These are phyloP conservation scores for Aspergillus biplanus DNA, from an alignment of 495 filamentous ascomycete species.

Conservation along the genomic window DNA sequence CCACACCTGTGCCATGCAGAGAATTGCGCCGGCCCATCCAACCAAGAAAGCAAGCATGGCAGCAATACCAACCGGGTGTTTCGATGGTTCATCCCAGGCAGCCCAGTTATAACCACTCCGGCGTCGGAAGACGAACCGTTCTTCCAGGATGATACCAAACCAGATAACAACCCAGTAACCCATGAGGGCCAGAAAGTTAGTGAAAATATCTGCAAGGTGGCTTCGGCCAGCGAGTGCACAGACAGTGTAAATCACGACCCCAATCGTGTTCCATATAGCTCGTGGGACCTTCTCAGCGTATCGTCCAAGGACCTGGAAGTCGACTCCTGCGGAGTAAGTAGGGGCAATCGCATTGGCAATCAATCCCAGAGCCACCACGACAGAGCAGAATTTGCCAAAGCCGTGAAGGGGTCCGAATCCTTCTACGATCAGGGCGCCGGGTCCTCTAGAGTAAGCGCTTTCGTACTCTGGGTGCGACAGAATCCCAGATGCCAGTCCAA, in stretches of 20 bases:
- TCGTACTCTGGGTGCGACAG: conserved; percentile 53
- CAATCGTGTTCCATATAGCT: conserved; percentile 64
- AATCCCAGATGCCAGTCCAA: conserved; percentile 70
- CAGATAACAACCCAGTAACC: conserved; percentile 74
- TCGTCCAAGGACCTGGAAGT: conserved; percentile 67
- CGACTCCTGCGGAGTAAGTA: conserved; percentile 70
- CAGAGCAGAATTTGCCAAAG: conserved; percentile 75
- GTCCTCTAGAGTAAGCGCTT: conserved; percentile 54
- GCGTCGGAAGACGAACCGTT: conserved; percentile 65
- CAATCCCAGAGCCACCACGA: conserved; percentile 70
- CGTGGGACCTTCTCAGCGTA: conserved; percentile 61
- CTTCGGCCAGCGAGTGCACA: conserved; percentile 67
- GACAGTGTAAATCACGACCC: conserved; percentile 62
- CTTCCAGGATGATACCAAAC: conserved; percentile 65
- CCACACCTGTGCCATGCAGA: conserved; percentile 75
- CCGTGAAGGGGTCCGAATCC: conserved; percentile 62
- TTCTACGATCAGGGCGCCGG: conserved; percentile 64
- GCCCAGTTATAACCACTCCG: conserved; percentile 60
- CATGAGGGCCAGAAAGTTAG: conserved; percentile 74
- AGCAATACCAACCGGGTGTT: conserved; percentile 65
- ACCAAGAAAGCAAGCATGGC: conserved; percentile 65
- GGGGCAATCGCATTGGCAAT: conserved; percentile 73
- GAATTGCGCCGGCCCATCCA: conserved; percentile 69
- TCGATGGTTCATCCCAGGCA: conserved; percentile 59
- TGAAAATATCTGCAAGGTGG: conserved; percentile 65